Evolutionary conservation across 2,329 filamentous ascomycete genomes (phyloP).

Genomic region (Diaporthe amygdali): DNA sequence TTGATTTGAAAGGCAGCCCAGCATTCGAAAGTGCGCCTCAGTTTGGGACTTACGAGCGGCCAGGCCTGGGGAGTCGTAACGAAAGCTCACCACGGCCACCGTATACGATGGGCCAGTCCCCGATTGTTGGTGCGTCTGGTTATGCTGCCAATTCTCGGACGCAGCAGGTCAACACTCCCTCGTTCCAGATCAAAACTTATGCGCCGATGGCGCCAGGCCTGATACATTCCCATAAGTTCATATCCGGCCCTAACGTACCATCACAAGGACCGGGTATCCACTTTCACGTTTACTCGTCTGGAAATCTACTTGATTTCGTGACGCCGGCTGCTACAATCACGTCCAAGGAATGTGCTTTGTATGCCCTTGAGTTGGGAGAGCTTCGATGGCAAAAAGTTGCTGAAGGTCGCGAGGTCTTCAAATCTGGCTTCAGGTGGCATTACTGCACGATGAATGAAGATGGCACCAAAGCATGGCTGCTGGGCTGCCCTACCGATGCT

Average conservation of each 20-base stretch:
- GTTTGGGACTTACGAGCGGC: constrained; percentile 56
- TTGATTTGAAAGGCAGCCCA: constrained; percentile 89
- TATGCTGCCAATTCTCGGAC: constrained; percentile 73
- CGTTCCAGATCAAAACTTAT: constrained; percentile 72
- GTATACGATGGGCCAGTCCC: constrained; percentile 54
- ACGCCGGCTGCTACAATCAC: constrained; percentile 89
- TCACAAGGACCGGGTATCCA: constrained; percentile 90
- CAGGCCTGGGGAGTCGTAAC: constrained; percentile 44
- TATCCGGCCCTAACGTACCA: constrained; percentile 84
- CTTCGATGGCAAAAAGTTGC: constrained; percentile 94
- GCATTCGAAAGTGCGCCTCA: constrained; percentile 77
- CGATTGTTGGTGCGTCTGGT: constrained; percentile 63
- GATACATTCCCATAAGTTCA: constrained; percentile 89
- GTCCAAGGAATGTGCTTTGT: constrained; percentile 86
- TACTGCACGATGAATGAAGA: constrained; percentile 97
- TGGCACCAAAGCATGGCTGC: constrained; percentile 93
- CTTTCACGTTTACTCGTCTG: constrained; percentile 94
- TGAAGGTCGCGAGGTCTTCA: constrained; percentile 93
- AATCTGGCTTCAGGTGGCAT: constrained; percentile 92
- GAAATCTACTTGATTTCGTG: constrained; percentile 90
- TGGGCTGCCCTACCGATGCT: constrained; percentile 86
- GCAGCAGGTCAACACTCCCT: constrained; percentile 69
- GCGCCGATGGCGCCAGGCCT: constrained; percentile 86
- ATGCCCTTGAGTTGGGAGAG: constrained; percentile 83
- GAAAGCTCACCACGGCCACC: constrained; percentile 56